Conservation (phyloP, 345 rosid genomes). For the Erucastrum elatum region DNA sequence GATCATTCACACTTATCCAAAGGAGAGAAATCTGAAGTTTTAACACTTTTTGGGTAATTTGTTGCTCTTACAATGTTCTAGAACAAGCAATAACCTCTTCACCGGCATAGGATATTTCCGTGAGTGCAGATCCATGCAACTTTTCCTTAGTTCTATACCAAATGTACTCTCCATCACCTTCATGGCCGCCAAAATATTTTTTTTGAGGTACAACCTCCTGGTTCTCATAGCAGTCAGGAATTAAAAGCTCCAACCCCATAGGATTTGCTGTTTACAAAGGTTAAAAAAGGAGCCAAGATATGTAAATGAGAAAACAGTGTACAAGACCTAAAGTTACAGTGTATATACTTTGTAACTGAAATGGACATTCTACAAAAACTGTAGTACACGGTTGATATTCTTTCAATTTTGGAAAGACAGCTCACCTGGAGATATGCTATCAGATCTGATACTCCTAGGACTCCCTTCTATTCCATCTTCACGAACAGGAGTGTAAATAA, state of each 20-base stretch:
- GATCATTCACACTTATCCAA: slow-evolving; percentile 1
- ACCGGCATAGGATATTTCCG: slow-evolving; percentile 51
- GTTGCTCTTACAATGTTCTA: slow-evolving; percentile 63
- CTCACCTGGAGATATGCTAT: slow-evolving; percentile 78
- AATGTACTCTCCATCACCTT: slow-evolving; percentile 79
- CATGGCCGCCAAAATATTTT: slow-evolving; percentile 83
- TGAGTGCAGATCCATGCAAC: slow-evolving; percentile 58
- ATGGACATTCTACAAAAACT: slow-evolving; percentile 13
- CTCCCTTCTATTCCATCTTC: slow-evolving; percentile 80
- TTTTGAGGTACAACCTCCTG: slow-evolving; percentile 71
- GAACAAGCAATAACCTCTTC: slow-evolving; percentile 56
- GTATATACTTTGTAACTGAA: slow-evolving; percentile 5
- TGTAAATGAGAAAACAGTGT: slow-evolving; percentile 10
- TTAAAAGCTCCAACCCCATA: slow-evolving; percentile 72
- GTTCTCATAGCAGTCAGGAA: slow-evolving; percentile 74
- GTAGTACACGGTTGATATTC: background rate
- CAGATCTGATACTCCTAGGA: slow-evolving; percentile 63
- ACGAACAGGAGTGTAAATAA: slow-evolving; percentile 80
- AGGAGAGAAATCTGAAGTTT: slow-evolving; percentile 16
- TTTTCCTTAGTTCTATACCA: slow-evolving; percentile 79
- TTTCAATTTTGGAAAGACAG: slow-evolving; percentile 17
- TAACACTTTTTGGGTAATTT: slow-evolving; percentile 17
- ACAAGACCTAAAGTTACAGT: background rate
- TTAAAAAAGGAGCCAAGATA: slow-evolving; percentile 11
- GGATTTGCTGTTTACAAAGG: slow-evolving; percentile 70